phyloP scores from a whole-genome alignment of 352 stramenopile genomes.

The Phytophthora quininea region DNA sequence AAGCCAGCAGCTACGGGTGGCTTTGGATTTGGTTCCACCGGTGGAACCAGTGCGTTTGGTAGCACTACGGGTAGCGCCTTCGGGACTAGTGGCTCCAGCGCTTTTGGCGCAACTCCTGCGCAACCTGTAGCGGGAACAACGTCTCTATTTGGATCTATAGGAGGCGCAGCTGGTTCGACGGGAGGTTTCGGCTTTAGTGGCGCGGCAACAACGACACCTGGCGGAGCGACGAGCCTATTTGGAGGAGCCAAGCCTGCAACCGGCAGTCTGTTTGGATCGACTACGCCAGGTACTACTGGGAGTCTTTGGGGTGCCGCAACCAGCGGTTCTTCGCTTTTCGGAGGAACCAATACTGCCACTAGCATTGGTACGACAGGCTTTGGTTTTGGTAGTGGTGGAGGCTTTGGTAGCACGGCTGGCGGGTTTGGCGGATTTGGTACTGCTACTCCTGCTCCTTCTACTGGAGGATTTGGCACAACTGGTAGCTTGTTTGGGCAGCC shows the following conservation, averaged over 20 bases:
- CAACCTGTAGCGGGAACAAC: slow-evolving; percentile 40
- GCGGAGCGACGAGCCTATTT: slow-evolving; percentile 46
- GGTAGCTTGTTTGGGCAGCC: slow-evolving; percentile 42
- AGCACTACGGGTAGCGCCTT: slow-evolving; percentile 36
- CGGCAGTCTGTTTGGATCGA: slow-evolving; percentile 46
- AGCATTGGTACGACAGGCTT: slow-evolving; percentile 44
- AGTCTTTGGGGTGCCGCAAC: slow-evolving; percentile 32
- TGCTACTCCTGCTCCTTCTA: slow-evolving; percentile 28
- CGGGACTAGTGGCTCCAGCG: slow-evolving; percentile 37
- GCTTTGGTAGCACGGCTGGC: slow-evolving; percentile 43
- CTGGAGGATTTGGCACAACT: slow-evolving; percentile 39
- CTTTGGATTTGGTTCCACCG: slow-evolving; percentile 52
- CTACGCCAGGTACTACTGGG: slow-evolving; percentile 27
- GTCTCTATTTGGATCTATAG: slow-evolving; percentile 49
- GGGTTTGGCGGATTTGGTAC: slow-evolving; percentile 60
- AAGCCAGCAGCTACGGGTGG: slow-evolving; percentile 42
- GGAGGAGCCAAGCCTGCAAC: slow-evolving; percentile 43
- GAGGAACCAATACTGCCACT: slow-evolving; percentile 28
- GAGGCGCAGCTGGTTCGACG: slow-evolving; percentile 29
- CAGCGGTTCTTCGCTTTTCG: slow-evolving; percentile 51
- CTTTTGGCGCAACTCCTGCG: slow-evolving; percentile 41
- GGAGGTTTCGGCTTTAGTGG: slow-evolving; percentile 52
- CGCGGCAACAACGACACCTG: slow-evolving; percentile 27
- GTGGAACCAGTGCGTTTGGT: slow-evolving; percentile 40
- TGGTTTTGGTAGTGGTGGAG: slow-evolving; percentile 40